These are phyloP conservation scores for Collybiopsis confluens DNA, from an alignment of 768 basidiomycete genomes.

Conservation along the genomic window DNA sequence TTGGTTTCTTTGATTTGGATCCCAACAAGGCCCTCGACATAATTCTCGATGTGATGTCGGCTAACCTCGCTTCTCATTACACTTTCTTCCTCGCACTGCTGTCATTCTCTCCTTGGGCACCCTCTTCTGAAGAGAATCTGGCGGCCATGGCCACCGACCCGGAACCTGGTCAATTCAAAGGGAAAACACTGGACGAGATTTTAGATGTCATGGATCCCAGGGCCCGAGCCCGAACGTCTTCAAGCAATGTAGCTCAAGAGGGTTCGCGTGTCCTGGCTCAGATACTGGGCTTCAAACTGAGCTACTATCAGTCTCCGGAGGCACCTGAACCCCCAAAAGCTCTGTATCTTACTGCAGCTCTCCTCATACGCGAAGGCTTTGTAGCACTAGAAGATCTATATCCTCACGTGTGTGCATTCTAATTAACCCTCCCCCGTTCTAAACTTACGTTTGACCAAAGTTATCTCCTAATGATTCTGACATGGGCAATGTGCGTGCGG, in stretches of 20 bases:
- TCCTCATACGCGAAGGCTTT: constrained; percentile 88
- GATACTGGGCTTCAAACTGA: constrained; percentile 97
- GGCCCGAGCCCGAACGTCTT: constrained; percentile 13
- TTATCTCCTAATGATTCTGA: constrained; percentile 71
- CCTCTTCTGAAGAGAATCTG: constrained; percentile 28
- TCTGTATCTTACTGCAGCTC: constrained; percentile 77
- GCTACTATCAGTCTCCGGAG: constrained; percentile 72
- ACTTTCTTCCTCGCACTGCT: constrained; percentile 86
- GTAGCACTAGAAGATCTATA: constrained; percentile 85
- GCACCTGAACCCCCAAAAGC: constrained; percentile 62
- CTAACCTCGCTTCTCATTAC: constrained; percentile 78
- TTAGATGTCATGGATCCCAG: constrained; percentile 48
- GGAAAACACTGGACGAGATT: constrained; percentile 66
- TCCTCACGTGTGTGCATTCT: constrained; percentile 66
- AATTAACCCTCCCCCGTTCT: not conserved
- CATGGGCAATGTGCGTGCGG: constrained; percentile 63
- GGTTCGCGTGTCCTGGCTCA: constrained; percentile 74
- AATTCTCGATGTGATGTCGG: constrained; percentile 86
- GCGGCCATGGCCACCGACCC: constrained; percentile 35
- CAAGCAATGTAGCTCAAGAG: constrained; percentile 15
- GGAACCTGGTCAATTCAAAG: constrained; percentile 40
- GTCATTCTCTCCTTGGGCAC: constrained; percentile 85
- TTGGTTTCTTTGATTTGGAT: constrained; percentile 95
- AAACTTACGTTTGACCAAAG: constrained; percentile 30
- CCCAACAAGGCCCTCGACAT: constrained; percentile 93